Evolutionary conservation across 805 yeast species (phyloP).

Genomic region (Candida yuanshanica): DNA sequence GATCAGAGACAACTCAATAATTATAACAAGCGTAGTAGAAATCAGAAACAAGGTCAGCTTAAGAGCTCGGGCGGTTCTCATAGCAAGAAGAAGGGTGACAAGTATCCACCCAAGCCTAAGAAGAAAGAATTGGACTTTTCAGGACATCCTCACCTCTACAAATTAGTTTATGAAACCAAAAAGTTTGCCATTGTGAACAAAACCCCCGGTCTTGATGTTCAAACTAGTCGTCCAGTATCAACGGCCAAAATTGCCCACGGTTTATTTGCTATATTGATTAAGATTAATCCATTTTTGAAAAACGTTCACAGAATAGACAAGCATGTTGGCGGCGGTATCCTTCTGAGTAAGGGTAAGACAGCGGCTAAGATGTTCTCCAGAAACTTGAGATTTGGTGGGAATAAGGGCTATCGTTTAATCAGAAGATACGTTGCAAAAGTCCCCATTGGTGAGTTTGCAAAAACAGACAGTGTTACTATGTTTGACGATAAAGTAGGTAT

Average conservation of each 20-base stretch:
- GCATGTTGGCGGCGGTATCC: slow-evolving; percentile 35
- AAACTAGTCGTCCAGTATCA: slow-evolving; percentile 26
- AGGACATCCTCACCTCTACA: slow-evolving; percentile 3
- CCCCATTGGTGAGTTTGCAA: background rate
- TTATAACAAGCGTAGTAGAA: no score
- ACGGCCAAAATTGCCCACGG: slow-evolving; percentile 10
- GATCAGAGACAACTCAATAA: no score
- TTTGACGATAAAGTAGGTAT: slow-evolving; percentile 2
- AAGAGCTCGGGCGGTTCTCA: no score
- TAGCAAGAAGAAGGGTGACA: background rate
- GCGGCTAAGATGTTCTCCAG: slow-evolving; percentile 29
- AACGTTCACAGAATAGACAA: slow-evolving; percentile 35
- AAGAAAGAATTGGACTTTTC: background rate
- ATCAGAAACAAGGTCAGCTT: background rate
- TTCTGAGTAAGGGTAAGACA: slow-evolving; percentile 29
- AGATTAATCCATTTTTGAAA: slow-evolving; percentile 15
- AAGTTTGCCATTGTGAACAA: slow-evolving; percentile 27
- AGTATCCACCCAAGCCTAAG: background rate
- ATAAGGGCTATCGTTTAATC: slow-evolving; percentile 28
- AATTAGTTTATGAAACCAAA: slow-evolving; percentile 8
- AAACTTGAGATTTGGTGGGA: slow-evolving; percentile 29
- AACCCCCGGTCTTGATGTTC: slow-evolving; percentile 27
- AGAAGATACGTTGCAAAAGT: slow-evolving; percentile 32
- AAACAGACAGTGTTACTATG: background rate
- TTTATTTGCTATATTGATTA: slow-evolving; percentile 5